Conservation (phyloP, 2,329 filamentous ascomycete species). For the Talaromyces sp. region DNA sequence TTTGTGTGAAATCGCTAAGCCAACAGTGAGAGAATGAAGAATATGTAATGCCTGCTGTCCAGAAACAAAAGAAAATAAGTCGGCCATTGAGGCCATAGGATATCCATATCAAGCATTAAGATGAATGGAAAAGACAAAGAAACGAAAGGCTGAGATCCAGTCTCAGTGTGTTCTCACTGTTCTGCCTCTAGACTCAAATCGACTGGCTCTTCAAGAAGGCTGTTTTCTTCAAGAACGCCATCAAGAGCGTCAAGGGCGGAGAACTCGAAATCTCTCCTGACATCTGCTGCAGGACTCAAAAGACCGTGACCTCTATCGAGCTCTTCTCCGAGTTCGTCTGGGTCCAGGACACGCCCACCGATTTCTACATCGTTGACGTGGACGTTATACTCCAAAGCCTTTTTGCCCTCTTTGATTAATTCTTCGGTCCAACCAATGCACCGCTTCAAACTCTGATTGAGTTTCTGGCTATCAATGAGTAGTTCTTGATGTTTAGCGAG, state of each 20-base stretch:
- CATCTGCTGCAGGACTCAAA: conserved; percentile 33
- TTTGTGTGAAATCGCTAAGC: not conserved
- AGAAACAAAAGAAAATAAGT: conserved; percentile 7
- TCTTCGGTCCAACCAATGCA: conserved; percentile 89
- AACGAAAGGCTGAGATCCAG: conserved; percentile 10
- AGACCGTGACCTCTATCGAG: conserved; percentile 30
- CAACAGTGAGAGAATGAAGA: not conserved
- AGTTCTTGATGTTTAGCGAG: conserved; percentile 85
- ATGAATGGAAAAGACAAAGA: not conserved
- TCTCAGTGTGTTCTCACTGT: conserved; percentile 5
- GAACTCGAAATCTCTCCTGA: conserved; percentile 15
- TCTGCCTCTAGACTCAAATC: not conserved
- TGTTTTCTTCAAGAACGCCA: conserved; percentile 6
- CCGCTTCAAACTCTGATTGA: conserved; percentile 83
- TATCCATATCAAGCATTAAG: not conserved
- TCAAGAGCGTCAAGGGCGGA: conserved; percentile 2
- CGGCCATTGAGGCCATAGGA: not conserved
- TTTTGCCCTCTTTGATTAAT: conserved; percentile 83
- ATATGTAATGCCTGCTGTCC: not conserved
- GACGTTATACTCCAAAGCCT: conserved; percentile 81
- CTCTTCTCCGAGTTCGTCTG: conserved; percentile 57
- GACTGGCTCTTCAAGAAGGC: not conserved
- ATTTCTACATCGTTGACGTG: conserved; percentile 75
- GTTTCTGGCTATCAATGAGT: conserved; percentile 78
- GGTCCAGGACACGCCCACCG: conserved; percentile 73